phyloP scores from a whole-genome alignment of 768 basidiomycete genomes.

The Suillus occidentalis region DNA sequence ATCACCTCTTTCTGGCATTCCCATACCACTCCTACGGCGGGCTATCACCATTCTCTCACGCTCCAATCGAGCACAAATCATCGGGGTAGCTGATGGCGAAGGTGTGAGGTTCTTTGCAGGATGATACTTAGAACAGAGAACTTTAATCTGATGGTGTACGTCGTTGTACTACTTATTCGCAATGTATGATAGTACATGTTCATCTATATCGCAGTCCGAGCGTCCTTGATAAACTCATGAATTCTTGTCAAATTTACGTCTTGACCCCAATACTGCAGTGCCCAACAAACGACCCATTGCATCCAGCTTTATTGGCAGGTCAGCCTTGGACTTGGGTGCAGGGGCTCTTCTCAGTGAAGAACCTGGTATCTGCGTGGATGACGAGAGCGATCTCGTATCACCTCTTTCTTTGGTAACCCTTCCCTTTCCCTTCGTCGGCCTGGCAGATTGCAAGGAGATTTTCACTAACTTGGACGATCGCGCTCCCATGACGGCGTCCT shows the following conservation, averaged over 20 bases:
- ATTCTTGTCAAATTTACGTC: constrained; percentile 32
- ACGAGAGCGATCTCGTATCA: constrained; percentile 4
- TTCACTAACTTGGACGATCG: constrained; percentile 13
- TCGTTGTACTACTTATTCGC: not conserved
- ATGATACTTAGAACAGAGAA: not conserved
- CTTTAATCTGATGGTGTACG: not conserved
- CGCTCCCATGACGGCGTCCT: constrained; percentile 12
- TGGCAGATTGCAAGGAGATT: constrained; percentile 9
- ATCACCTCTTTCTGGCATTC: constrained; percentile 71
- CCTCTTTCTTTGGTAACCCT: constrained; percentile 13
- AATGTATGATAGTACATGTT: not conserved
- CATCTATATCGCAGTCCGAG: not conserved
- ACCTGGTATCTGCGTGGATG: not conserved
- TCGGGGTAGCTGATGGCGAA: constrained; percentile 77
- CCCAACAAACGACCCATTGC: constrained; percentile 24
- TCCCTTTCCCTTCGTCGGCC: constrained; percentile 24
- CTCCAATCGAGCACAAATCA: constrained; percentile 71
- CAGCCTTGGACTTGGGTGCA: not conserved
- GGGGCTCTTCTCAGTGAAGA: not conserved
- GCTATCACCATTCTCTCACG: constrained; percentile 66
- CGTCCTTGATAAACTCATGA: constrained; percentile 17
- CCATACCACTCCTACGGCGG: constrained; percentile 64
- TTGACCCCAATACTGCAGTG: constrained; percentile 25
- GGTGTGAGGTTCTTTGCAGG: constrained; percentile 70
- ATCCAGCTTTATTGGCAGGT: constrained; percentile 23